Percentiles rank a stretch among this genome's conserved stretches.
phyloP scores from a whole-genome alignment of 352 stramenopile genomes.

The Globisporangium uncinulatum region DNA sequence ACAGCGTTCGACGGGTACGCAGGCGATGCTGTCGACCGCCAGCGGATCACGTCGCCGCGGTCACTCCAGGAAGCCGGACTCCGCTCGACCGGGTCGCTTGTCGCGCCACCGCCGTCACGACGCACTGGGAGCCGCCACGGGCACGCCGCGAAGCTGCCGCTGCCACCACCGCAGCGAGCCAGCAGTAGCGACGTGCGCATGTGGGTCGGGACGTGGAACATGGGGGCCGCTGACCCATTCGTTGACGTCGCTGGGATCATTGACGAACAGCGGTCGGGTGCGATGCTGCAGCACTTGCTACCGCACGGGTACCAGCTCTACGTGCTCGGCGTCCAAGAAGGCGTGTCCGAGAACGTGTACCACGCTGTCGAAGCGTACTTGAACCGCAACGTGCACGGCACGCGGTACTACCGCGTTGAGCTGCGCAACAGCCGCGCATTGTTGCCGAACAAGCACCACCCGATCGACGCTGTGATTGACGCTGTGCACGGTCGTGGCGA shows the following conservation, averaged over 20 bases:
- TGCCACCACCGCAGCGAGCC: slow-evolving; percentile 28
- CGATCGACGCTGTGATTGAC: slow-evolving; percentile 64
- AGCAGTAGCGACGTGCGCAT: slow-evolving; percentile 55
- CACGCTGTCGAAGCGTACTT: slow-evolving; percentile 72
- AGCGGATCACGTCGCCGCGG: slow-evolving; percentile 47
- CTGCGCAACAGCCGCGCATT: slow-evolving; percentile 71
- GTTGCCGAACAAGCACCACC: slow-evolving; percentile 60
- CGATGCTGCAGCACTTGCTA: slow-evolving; percentile 72
- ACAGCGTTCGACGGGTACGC: background rate
- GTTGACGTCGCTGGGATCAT: slow-evolving; percentile 64
- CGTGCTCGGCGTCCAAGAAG: slow-evolving; percentile 79
- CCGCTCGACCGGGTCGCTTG: slow-evolving; percentile 35
- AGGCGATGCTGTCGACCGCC: background rate
- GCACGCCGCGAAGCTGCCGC: slow-evolving; percentile 5
- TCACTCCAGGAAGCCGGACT: slow-evolving; percentile 60
- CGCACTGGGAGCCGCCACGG: slow-evolving; percentile 6
- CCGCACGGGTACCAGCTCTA: slow-evolving; percentile 85
- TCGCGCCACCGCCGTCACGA: slow-evolving; percentile 12
- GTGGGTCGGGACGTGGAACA: slow-evolving; percentile 87
- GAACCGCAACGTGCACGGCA: slow-evolving; percentile 58
- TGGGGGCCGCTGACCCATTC: slow-evolving; percentile 78
- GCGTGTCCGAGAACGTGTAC: slow-evolving; percentile 82
- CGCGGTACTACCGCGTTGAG: slow-evolving; percentile 65
- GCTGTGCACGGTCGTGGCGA: slow-evolving; percentile 75
- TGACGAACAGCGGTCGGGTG: slow-evolving; percentile 60